These are phyloP conservation scores for Eucalyptus pumila DNA, from an alignment of 345 rosid genomes.

Conservation along the genomic window DNA sequence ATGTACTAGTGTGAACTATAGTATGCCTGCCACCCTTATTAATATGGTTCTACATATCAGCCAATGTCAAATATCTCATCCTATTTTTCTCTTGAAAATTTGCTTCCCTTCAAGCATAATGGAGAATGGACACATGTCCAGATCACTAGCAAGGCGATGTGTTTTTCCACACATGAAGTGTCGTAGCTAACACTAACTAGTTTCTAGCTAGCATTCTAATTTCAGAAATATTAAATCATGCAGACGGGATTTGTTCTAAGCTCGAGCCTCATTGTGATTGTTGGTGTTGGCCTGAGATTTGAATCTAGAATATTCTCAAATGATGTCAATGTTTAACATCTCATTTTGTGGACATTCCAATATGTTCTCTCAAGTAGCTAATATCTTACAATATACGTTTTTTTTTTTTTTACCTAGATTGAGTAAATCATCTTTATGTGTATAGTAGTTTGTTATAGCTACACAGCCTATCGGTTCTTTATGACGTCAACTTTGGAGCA, in stretches of 20 bases:
- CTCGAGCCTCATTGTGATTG: background rate
- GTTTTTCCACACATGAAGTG: background rate
- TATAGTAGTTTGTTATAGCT: too few species aligned
- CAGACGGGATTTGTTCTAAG: conserved; percentile 78
- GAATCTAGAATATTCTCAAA: too few species aligned
- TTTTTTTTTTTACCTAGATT: too few species aligned
- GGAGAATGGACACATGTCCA: background rate
- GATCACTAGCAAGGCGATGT: background rate
- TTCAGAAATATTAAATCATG: background rate
- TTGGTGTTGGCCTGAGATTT: too few species aligned
- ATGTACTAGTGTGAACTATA: background rate
- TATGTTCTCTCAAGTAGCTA: too few species aligned
- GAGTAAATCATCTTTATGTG: too few species aligned
- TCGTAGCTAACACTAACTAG: background rate
- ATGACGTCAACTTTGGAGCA: too few species aligned
- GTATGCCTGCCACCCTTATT: background rate
- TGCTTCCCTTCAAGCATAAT: background rate
- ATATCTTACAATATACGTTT: too few species aligned
- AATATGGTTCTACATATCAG: too few species aligned
- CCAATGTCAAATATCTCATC: background rate
- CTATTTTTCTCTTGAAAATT: background rate
- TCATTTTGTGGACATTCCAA: too few species aligned
- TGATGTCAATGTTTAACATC: too few species aligned
- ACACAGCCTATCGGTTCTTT: too few species aligned
- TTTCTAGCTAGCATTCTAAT: background rate